Evolutionary conservation across 2,329 filamentous ascomycete species (phyloP).

Genomic region (Fusarium buxicola): DNA sequence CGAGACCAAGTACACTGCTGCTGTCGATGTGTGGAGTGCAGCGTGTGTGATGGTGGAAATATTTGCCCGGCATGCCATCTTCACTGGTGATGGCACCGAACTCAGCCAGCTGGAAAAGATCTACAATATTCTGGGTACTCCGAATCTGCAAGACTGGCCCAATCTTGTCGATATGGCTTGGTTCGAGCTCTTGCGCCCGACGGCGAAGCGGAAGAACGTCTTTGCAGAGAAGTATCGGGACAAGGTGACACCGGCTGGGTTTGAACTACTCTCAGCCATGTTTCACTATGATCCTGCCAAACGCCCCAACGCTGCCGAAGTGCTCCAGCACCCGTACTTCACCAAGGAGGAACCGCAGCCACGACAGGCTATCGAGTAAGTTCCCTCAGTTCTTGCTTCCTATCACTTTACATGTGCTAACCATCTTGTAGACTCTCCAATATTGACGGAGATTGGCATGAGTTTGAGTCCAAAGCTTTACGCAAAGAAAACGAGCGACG

Average conservation of each 20-base stretch:
- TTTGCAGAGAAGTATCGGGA: conserved; percentile 88
- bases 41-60: conserved; percentile 98
- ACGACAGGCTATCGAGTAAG: conserved; percentile 83
- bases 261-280: conserved; percentile 85
- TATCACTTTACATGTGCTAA: conserved; percentile 44
- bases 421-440: conserved; percentile 71
- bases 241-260: conserved; percentile 80
- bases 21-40: conserved; percentile 96
- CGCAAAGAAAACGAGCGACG: conserved; percentile 86
- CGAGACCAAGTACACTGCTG: conserved; percentile 89
- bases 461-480: conserved; percentile 96
- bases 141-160: conserved; percentile 87
- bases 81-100: conserved; percentile 95
- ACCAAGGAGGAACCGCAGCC: conserved; percentile 81
- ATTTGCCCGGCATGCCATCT: conserved; percentile 92
- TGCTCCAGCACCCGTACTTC: conserved; percentile 91
- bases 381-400: conserved; percentile 43
- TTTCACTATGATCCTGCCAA: conserved; percentile 89
- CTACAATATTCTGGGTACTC: conserved; percentile 92
- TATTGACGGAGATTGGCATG: conserved; percentile 96
- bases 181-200: conserved; percentile 91
- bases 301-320: conserved; percentile 84
- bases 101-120: conserved; percentile 97
- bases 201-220: conserved; percentile 75
- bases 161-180: conserved; percentile 93